Evolutionary conservation across 441 rosid species (phyloP), one percentile per base, ranked within the genome.

Genomic region (Erysimum pusillum): DNA sequence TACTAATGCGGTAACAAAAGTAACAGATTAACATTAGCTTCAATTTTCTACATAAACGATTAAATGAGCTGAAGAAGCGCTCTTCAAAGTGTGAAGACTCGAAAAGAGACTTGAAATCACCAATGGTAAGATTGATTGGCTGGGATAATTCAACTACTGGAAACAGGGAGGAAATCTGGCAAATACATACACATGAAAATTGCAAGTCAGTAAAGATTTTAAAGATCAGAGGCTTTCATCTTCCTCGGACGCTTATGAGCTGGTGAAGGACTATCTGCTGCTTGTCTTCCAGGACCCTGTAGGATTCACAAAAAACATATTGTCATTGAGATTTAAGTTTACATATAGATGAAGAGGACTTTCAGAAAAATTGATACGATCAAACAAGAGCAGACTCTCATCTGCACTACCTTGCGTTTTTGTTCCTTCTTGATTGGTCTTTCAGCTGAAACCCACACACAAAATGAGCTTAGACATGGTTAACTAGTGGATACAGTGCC

Each of bases 181-280:
- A 76, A 22, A 44, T 76, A 62, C 65, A 63, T 56, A 70, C 38
- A 46, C 46, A 63, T 63, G 75, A 45, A 53, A 41, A 41, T 4
- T 75, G 61, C 20, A 15, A 42, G 59, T n/a, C 31, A 45, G n/a
- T 65, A 38, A 65, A 73, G 28, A 77, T 82, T 48, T 67, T 44
- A 90, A 20, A 90, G 78, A 83, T 93, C 97, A 9, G 97, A 80
- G 42, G 98, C 96, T 82, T 93, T 93, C 87, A 90, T 32, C 80
- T 96, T 96, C 72, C 95, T 87, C 4, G 98, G 99, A 69, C 98
- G 86, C 76, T 93, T 96, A 76, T 90, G 91, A 65, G 98, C 96
- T n/a, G 95, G 90, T 20, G 89, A 91, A 42, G 90, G 86, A 73
- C 90, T 87, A 68, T 76, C 98, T 45, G n/a, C n/a, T n/a, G 93